Base-by-base conservation (phyloP, 805 yeast genomes). In the Yarrowia sp. region DNA sequence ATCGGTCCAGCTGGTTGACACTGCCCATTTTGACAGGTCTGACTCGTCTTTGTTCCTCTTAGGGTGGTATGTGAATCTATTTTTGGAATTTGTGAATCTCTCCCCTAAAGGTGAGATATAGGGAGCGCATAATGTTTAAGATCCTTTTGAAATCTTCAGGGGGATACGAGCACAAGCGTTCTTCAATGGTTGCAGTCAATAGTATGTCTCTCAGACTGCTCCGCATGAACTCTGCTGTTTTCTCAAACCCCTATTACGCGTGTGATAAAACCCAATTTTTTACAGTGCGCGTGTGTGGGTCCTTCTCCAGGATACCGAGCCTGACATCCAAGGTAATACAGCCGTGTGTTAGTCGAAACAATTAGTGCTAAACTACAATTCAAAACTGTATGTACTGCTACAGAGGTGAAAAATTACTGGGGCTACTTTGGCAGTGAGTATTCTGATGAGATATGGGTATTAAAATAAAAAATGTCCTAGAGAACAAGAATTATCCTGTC, bases 251-350 rank as follows among this genome's bases (percentile, higher is more conserved):
- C 52, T 46, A 17, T 28, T 28, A 46, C 52, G 52, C 52, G 52
- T 46, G 16, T 28, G 52, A 12, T 4, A 28, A 43, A 24, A 30
- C 32, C 19, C 22, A 43, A 24, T 22, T 4, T 7, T 9, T 16
- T 43, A 43, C 48, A 43, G 48, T 43, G 46, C 44, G 26, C n/a
- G 44, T 19, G 48, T 43, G 48, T 43, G 48, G 48, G 10, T 43
- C 48, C 48, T 22, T 38, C 16, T 43, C 24, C 14, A 10, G 48
- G 10, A 43, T 7, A 43, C 30, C 16, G 48, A 8, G 48, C 32
- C 48, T 19, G 16, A 32, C 46, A 21, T n/a, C 40, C 40, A 36
- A 8, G 19, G 19, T 17, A 8, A 43, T 19, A 16, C 32, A 43
- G 48, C 48, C 48, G 19, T 24, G 19, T 43, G 46, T 2, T 11